Conservation (phyloP, 805 yeast species). For the Yarrowia divulgata region DNA sequence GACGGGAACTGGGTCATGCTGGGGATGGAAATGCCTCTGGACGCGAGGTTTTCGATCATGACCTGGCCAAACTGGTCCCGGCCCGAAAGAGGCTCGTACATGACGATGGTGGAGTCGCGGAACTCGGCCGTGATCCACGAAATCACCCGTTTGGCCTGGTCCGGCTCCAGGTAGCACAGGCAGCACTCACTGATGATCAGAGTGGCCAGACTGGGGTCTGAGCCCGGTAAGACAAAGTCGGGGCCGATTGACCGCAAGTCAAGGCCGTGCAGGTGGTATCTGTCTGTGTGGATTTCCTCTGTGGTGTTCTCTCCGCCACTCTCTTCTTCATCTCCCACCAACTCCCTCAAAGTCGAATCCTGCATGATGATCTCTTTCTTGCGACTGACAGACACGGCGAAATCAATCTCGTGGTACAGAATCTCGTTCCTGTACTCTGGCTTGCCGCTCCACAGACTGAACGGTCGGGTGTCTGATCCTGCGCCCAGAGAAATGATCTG, state of each 20-base stretch:
- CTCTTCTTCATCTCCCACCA: conserved; percentile 45
- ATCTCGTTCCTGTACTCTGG: conserved; percentile 47
- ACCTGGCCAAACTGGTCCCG: conserved; percentile 69
- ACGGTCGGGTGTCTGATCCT: conserved; percentile 78
- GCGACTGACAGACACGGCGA: conserved; percentile 59
- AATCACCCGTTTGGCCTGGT: conserved; percentile 57
- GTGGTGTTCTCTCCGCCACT: conserved; percentile 26
- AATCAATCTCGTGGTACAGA: conserved; percentile 68
- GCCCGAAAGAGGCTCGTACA: conserved; percentile 76
- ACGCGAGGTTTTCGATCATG: conserved; percentile 67
- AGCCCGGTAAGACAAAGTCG: conserved; percentile 41
- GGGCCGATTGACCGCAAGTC: conserved; percentile 58
- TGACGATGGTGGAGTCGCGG: conserved; percentile 49
- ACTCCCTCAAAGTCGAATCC: conserved; percentile 47
- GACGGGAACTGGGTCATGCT: conserved; percentile 63
- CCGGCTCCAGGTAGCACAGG: conserved; percentile 68
- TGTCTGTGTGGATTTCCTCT: conserved; percentile 42
- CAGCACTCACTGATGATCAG: conserved; percentile 77
- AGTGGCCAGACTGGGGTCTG: conserved; percentile 59
- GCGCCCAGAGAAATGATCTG: conserved; percentile 78
- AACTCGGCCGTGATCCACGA: conserved; percentile 53
- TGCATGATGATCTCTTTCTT: conserved; percentile 60
- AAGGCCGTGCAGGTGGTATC: conserved; percentile 61
- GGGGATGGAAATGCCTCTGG: conserved; percentile 68
- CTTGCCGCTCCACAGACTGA: conserved; percentile 54